Base-by-base conservation (phyloP, 768 basidiomycete species). In the Kwoniella dejecticola region DNA sequence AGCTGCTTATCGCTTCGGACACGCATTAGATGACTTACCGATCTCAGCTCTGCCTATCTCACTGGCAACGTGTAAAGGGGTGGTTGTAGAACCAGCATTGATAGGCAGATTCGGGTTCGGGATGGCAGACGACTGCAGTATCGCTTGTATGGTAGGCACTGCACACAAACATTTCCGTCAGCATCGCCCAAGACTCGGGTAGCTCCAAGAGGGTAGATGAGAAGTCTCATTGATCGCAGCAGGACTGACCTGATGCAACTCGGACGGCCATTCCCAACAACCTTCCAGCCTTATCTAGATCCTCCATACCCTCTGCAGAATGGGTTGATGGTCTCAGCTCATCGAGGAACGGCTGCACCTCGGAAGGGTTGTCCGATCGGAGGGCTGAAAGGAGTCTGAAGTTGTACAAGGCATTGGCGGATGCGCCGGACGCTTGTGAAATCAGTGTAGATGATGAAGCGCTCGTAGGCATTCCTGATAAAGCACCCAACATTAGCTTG, bases 381-480 rank as follows among this genome's bases (percentile, higher is more conserved):
- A 72, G 64, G 10, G 77, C 77, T 12, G 69, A 64, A 11, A 78
- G 67, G 8, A 78, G 61, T 19, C 62, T 44, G 60, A 78, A 78
- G 58, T 71, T 73, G 53, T 75, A 72, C 3, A 78, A 50, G 1
- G 73, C 77, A 3, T 52, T 46, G 13, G 60, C 44, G 8, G 60
- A 53, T 19, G 60, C 60, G n/a, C 42, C 33, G 26, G 48, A 50
- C 15, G 33, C 26, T 31, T 53, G 53, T 12, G 45, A 47, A 19
- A 55, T 23, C 15, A 49, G 36, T 19, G 46, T 62, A 4, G 60
- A 62, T 6, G 60, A 48, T n/a, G 60, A 62, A n/a, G 49, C 40
- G 36, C 52, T 55, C 3, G 60, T 40, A 19, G 52, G 40, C 19
- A 62, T 26, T 42, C 26, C 54, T 56, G n/a, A 11, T 26, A 24